phyloP scores from a whole-genome alignment of 1,284 basidiomycete species.

The Peniophora sp. region DNA sequence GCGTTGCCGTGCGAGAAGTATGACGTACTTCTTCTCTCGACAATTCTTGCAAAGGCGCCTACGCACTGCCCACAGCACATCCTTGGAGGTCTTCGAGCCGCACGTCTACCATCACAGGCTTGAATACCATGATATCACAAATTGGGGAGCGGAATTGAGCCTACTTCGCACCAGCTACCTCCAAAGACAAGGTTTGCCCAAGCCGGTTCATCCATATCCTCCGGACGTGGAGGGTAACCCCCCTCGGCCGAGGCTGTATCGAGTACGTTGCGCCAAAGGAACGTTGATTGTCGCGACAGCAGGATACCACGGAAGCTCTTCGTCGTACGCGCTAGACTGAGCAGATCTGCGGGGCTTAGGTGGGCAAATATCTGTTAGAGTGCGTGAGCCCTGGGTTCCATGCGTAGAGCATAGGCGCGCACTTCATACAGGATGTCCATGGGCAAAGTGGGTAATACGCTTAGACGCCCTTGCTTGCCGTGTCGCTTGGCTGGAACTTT shows the following conservation, averaged over 20 bases:
- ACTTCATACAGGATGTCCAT: constrained; percentile 15
- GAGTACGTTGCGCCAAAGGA: not conserved
- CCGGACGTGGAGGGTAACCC: not conserved
- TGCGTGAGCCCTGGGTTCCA: too few relatives aligned
- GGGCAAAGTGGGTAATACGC: constrained; percentile 8
- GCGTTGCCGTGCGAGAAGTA: not conserved
- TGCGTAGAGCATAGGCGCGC: not conserved
- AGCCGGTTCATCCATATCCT: not conserved
- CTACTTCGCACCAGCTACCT: not conserved
- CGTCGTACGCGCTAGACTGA: not conserved
- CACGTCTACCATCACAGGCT: not conserved
- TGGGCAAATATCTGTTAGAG: not conserved
- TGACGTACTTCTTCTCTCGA: not conserved
- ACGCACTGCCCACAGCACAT: not conserved
- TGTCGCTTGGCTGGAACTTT: too few relatives aligned
- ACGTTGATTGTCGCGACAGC: not conserved
- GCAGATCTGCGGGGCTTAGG: not conserved
- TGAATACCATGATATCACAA: not conserved
- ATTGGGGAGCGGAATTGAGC: not conserved
- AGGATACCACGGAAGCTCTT: not conserved
- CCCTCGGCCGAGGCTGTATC: not conserved
- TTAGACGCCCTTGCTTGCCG: not conserved
- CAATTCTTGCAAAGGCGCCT: not conserved
- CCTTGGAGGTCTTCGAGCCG: not conserved
- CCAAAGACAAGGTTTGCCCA: not conserved